These are phyloP conservation scores for Polygonum maritimum DNA, from an alignment of 148 eudicot genomes.

Conservation along the genomic window DNA sequence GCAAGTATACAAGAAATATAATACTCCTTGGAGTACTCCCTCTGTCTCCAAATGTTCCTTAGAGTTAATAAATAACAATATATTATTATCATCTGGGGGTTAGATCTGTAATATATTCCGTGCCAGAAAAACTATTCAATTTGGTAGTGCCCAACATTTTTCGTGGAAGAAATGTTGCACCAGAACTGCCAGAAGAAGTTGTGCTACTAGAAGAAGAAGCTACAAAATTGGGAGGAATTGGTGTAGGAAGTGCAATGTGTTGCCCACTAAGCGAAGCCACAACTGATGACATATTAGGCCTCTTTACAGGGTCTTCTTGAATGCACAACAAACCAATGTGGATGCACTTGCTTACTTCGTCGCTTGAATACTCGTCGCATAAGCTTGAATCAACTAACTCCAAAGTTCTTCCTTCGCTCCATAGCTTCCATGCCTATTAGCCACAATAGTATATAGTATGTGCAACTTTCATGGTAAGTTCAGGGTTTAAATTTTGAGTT, in stretches of 20 bases:
- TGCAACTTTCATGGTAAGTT: not conserved
- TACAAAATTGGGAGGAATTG: not conserved
- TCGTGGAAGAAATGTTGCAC: not conserved
- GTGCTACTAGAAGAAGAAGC: not conserved
- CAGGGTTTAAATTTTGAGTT: not conserved
- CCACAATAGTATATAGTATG: not conserved
- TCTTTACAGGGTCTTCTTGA: conserved; percentile 5
- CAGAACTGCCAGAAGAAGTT: not conserved
- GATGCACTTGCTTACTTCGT: conserved; percentile 6
- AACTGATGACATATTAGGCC: conserved; percentile 5
- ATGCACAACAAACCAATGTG: conserved; percentile 9
- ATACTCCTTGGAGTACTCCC: too few relatives aligned
- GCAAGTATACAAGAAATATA: too few relatives aligned
- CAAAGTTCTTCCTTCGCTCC: not conserved
- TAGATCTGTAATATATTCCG: not conserved
- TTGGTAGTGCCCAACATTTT: not conserved
- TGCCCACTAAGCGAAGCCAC: conserved; percentile 9
- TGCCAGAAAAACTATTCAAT: not conserved
- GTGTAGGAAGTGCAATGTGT: not conserved
- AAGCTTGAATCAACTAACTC: conserved; percentile 8
- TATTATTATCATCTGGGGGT: not conserved
- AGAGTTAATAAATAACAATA: too few relatives aligned
- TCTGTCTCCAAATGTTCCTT: too few relatives aligned
- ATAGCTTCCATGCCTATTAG: conserved; percentile 8
- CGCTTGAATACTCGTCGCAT: not conserved